These are phyloP conservation scores for Shiraia sp. DNA, from an alignment of 2,329 filamentous ascomycete genomes.

Conservation along the genomic window DNA sequence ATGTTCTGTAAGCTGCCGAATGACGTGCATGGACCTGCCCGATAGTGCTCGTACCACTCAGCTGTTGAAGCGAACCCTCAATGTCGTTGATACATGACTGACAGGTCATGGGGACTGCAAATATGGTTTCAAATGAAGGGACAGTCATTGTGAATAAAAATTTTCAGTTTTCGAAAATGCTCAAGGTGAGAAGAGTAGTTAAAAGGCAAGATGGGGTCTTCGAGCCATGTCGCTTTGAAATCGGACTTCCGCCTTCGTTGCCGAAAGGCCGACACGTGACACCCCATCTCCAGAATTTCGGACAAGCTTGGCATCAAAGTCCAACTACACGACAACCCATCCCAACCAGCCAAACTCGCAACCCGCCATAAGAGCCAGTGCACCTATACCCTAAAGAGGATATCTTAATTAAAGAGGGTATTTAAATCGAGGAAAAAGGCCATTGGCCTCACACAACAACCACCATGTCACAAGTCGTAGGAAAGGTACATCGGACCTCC, in stretches of 20 bases:
- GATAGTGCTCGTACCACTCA: slow-evolving; percentile 59
- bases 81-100: slow-evolving; percentile 86
- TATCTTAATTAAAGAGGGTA: neutral
- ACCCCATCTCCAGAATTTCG: neutral
- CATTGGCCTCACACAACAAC: slow-evolving; percentile 24
- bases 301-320: neutral
- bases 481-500: slow-evolving; percentile 59
- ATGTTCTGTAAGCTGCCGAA: slow-evolving; percentile 22
- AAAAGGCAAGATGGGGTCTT: slow-evolving; percentile 7
- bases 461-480: slow-evolving; percentile 78
- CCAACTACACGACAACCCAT: slow-evolving; percentile 7
- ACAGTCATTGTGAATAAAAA: slow-evolving; percentile 32
- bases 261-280: slow-evolving; percentile 17
- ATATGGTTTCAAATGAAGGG: slow-evolving; percentile 71
- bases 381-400: too few species aligned
- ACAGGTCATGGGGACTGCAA: slow-evolving; percentile 93
- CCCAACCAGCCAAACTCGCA: slow-evolving; percentile 7
- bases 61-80: slow-evolving; percentile 73
- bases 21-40: slow-evolving; percentile 22
- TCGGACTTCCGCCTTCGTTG: slow-evolving; percentile 16
- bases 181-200: slow-evolving; percentile 4
- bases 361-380: neutral
- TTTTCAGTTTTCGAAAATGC: neutral
- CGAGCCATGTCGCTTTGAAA: slow-evolving; percentile 36
- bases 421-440: slow-evolving; percentile 6